A percentile compares a stretch with the other conserved stretches of the same genome.
These are phyloP conservation scores for Seiridium unicorne DNA, from an alignment of 2,329 filamentous ascomycete species.

Conservation along the genomic window DNA sequence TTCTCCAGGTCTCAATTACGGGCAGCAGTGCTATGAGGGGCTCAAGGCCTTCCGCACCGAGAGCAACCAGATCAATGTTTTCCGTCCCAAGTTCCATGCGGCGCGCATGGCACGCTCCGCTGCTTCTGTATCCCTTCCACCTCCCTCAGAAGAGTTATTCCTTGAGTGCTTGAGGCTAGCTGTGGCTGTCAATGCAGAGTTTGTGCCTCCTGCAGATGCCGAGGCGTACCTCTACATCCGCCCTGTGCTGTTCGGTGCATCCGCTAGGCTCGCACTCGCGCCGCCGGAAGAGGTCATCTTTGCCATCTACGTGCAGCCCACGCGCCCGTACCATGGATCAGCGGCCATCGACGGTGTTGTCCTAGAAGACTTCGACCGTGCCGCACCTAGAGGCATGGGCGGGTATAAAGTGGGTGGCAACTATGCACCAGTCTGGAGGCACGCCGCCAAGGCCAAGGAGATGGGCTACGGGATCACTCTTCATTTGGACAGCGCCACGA, in stretches of 20 bases:
- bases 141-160: background rate
- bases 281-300: conserved; percentile 2
- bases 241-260: conserved; percentile 4
- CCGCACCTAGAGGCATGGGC: conserved; percentile 4
- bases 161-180: background rate
- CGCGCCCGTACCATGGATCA: background rate
- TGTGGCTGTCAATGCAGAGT: conserved; percentile 1
- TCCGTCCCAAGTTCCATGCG: background rate
- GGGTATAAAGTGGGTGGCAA: conserved; percentile 7
- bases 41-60: conserved; percentile 6
- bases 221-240: conserved; percentile 5
- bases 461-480: conserved; percentile 5
- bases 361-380: conserved; percentile 8
- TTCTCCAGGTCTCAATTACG: conserved; percentile 5
- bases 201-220: background rate
- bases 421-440: conserved; percentile 4
- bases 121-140: background rate
- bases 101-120: conserved; percentile 5
- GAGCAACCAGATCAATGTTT: background rate
- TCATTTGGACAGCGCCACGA: conserved; percentile 2
- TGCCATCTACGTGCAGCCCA: conserved; percentile 5
- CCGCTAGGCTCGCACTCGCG: background rate
- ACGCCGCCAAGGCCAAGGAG: background rate
- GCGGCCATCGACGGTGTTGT: conserved; percentile 1
- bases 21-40: conserved; percentile 8